Evolutionary conservation across 2,329 filamentous ascomycete species (phyloP), one percentile per base, ranked within the genome.

Genomic region (Rutstroemia sp.): DNA sequence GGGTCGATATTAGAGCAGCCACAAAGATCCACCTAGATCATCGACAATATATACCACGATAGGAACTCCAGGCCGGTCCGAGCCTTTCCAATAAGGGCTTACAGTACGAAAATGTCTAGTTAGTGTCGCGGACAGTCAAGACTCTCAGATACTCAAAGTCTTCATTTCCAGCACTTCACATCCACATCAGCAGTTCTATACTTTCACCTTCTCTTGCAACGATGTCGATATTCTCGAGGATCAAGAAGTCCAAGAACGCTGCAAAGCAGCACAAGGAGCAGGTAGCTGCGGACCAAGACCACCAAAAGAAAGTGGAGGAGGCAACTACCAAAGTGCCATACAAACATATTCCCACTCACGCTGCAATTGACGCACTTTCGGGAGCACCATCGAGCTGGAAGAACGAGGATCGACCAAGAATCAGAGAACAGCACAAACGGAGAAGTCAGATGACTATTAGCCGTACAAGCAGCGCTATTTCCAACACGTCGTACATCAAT

Each of bases 331-430:
- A 74, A 53, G 60, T 71, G n/a, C 74, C 78, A 12, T 85, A 86
- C 69, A 77, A 72, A 52, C 82, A 86, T 65, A 70, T 82, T 19
- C 81, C 82, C n/a, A 83, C 74, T 14, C 83, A 86, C 65, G 82
- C 82, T 27, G 80, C 79, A 47, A 67, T 74, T 12, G 82, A 86
- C 68, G 80, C 82, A 45, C 70, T 84, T 45, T 72, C 75, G 21
- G 77, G 76, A 30, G 79, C 78, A 3, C 81, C 80, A 9, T 72
- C 76, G 1, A 75, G 73, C 61, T 81, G 76, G 74, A 76, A 75
- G 58, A 64, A 72, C 7, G 71, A 73, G 23, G 69, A 71, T 60
- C 55, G 61, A 46, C 41, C 59, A 4, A 67, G 65, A 59, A 71
- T 71, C 60, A 61, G 60, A 55, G 65, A 64, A 41, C 63, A 67